These are phyloP conservation scores for Elymus sibiricus DNA, from an alignment of 176 grass and related monocot genomes.

Conservation along the genomic window DNA sequence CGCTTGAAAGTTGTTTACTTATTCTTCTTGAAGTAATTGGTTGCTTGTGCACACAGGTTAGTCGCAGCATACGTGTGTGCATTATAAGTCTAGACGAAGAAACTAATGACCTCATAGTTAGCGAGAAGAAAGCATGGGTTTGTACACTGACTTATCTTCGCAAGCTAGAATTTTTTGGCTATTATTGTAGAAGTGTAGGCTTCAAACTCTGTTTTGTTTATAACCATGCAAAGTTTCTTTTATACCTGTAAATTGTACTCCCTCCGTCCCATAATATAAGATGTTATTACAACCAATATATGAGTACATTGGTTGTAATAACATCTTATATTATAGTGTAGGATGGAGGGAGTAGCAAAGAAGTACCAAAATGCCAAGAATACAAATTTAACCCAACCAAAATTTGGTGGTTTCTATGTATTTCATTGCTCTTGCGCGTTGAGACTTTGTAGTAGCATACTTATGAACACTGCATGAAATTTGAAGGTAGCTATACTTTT, in stretches of 20 bases:
- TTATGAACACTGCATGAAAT: not conserved
- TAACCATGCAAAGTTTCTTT: not conserved
- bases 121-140: slow-evolving; percentile 94
- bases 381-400: not conserved
- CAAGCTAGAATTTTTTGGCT: not conserved
- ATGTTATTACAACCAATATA: no score
- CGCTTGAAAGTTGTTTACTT: not conserved
- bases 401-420: not conserved
- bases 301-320: no score
- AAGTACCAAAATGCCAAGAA: not conserved
- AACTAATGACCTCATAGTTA: slow-evolving; percentile 85
- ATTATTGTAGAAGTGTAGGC: not conserved
- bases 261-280: no score
- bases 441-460: not conserved
- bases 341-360: not conserved
- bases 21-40: slow-evolving; percentile 17
- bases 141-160: slow-evolving; percentile 25
- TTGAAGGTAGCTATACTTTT: not conserved
- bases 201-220: not conserved
- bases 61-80: slow-evolving; percentile 49
- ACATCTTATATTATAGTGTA: no score
- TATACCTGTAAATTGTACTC: not conserved
- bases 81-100: slow-evolving; percentile 74
- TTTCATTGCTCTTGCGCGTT: not conserved
- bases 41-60: slow-evolving; percentile 45